These are phyloP conservation scores for Pseudozyma tsukubaensis DNA, from an alignment of 1,284 basidiomycete species.

Conservation along the genomic window DNA sequence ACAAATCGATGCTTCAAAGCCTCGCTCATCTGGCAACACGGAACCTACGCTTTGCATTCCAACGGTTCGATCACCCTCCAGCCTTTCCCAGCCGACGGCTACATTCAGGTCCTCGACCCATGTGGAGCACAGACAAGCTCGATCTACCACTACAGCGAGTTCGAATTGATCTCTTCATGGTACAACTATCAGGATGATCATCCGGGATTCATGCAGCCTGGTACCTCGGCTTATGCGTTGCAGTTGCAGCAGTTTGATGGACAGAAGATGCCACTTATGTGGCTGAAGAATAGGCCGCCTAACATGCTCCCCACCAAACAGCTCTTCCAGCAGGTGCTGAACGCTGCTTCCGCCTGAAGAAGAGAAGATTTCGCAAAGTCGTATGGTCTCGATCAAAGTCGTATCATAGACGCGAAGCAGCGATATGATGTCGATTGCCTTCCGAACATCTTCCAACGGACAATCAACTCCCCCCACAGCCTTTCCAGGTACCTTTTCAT, in stretches of 20 bases:
- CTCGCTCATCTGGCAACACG: slow-evolving; percentile 66
- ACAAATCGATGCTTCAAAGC: slow-evolving; percentile 63
- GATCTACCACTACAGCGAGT: slow-evolving; percentile 56
- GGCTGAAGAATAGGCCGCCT: slow-evolving; percentile 52
- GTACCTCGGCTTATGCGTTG: slow-evolving; percentile 46
- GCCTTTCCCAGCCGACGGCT: slow-evolving; percentile 61
- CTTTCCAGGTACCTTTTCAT: no score
- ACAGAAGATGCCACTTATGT: slow-evolving; percentile 52
- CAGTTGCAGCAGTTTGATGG: slow-evolving; percentile 56
- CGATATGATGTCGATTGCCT: no score
- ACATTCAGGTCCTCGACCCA: slow-evolving; percentile 58
- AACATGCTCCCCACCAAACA: slow-evolving; percentile 65
- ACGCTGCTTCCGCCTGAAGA: slow-evolving; percentile 21
- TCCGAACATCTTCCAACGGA: no score
- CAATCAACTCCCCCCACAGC: no score
- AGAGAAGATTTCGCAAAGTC: background rate
- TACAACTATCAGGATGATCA: slow-evolving; percentile 55
- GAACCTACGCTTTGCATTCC: slow-evolving; percentile 59
- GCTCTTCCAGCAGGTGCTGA: slow-evolving; percentile 56
- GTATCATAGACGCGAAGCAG: no score
- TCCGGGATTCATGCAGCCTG: slow-evolving; percentile 47
- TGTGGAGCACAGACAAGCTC: slow-evolving; percentile 53
- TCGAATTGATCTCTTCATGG: slow-evolving; percentile 56
- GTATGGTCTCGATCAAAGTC: background rate
- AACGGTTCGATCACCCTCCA: slow-evolving; percentile 56